Evolutionary conservation across 768 basidiomycete genomes (phyloP), one percentile per base, ranked within the genome.

Genomic region (Rhodotorula paludigena): DNA sequence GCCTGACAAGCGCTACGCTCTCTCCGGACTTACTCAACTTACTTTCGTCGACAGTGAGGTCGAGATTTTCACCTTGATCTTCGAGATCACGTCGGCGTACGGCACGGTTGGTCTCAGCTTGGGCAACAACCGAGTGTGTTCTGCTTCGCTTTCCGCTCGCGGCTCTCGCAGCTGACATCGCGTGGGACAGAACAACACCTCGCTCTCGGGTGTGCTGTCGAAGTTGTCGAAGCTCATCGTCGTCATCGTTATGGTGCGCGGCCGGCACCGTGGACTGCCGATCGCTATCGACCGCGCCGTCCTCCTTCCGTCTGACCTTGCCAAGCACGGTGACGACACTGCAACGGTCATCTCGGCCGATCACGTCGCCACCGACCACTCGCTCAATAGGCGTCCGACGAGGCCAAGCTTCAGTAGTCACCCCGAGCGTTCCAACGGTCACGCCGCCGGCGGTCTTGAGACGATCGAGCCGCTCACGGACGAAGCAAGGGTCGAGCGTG

Each of bases 51-150:
- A 38, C 56, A 56, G 66, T 58, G 64, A 69, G 59, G 36, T 73
- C 64, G 54, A 58, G 51, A 54, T 74, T 41, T 76, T 75, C 66
- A 67, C 66, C 10, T 32, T 71, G 39, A 48, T 74, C 20, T 93
- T 93, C 73, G 91, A 94, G 76, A 75, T 92, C 42, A 56, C 57
- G 16, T 60, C 56, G 10, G 53, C 89, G 7, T 92, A 91, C 77
- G 90, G 90, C 1, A 86, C 86, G 25, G 89, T 97, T 61, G 94
- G 94, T 0, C 83, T 98, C 25, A 90, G 88, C 77, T 82, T 96
- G 2, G 94, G 94, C 5, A 82, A 89, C n/a, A 86, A 87, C n/a
- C 82, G 81, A 21, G 92, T 92, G 57, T 74, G 86, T 64, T 44
- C 77, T 10, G 21, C 20, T 42, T 30, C 33, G 25, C 44, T 18